Evolutionary conservation across 805 yeast genomes (phyloP), one percentile per base, ranked within the genome.

Genomic region (Candida succiphila): DNA sequence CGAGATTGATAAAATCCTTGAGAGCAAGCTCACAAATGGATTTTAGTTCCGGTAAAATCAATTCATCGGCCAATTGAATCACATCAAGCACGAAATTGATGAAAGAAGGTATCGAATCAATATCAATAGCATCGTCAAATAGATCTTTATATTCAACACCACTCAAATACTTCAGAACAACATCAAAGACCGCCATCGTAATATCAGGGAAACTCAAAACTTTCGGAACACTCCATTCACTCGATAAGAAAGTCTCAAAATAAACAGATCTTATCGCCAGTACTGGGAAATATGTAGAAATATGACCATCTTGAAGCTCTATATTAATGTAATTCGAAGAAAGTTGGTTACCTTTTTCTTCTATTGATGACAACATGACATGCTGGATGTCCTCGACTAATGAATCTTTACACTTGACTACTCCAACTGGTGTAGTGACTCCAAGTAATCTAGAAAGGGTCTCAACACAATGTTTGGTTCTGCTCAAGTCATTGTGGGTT

Each of bases 1-100:
- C 82, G 9, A 74, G 55, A 17, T 51, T 54, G 15, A 79, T 67
- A 29, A 70, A 69, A 38, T 72, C 78, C 36, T 72, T 68, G 15
- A 82, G 54, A 27, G 67, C 67, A 25, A 72, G 50, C 46, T 87
- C 87, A 33, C 85, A 69, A 24, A 73, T 54, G 28, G 71, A 67
- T 37, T 76, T 76, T 29, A 85, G 58, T 12, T 70, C 75, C 22
- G 67, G 63, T 21, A 84, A 45, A 42, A 82, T 51, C 7, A 86
- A 51, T 43, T 77, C 78, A 47, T 84, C 88, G 3, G 82, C 56
- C 3, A 73, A 51, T 33, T 70, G 75, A 35, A 83, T 60, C 23
- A 82, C 47, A 10, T 75, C 83, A 17, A 87, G 56, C 4, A 75
- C 56, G 27, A 61, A 48, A 36, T 70, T 71, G 16, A 78, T 62